phyloP scores from a whole-genome alignment of 2,329 filamentous ascomycete genomes.

The Aureobasidium sp. region DNA sequence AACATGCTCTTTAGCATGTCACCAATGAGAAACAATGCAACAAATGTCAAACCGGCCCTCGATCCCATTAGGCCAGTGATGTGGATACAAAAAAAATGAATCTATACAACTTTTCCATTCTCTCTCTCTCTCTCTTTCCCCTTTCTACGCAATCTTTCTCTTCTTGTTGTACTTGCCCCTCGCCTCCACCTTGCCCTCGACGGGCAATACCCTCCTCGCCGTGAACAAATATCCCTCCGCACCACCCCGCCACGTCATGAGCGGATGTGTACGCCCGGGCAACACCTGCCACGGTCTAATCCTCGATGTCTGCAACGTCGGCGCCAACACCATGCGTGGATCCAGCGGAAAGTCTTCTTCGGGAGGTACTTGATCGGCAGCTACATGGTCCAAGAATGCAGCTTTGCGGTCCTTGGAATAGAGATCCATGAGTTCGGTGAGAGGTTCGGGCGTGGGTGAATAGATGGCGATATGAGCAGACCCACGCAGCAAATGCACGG shows the following conservation, averaged over 20 bases:
- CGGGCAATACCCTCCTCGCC: constrained; percentile 71
- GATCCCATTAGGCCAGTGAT: no score
- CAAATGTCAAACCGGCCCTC: no score
- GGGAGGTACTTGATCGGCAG: background rate
- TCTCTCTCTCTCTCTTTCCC: background rate
- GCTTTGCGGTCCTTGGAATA: constrained; percentile 75
- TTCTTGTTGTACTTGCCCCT: constrained; percentile 20
- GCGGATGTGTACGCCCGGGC: constrained; percentile 82
- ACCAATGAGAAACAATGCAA: no score
- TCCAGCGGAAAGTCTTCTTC: constrained; percentile 77
- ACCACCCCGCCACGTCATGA: constrained; percentile 85
- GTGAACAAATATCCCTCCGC: constrained; percentile 88
- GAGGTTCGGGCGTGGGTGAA: constrained; percentile 69
- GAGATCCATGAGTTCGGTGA: constrained; percentile 70
- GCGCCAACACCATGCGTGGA: constrained; percentile 72
- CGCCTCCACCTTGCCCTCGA: constrained; percentile 20
- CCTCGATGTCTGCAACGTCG: constrained; percentile 72
- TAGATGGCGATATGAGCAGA: constrained; percentile 84
- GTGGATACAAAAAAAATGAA: no score
- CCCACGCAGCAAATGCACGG: constrained; percentile 73
- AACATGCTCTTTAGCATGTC: no score
- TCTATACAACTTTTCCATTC: no score
- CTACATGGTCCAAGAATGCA: constrained; percentile 56
- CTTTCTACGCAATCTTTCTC: constrained; percentile 17
- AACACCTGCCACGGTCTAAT: constrained; percentile 83